Base-by-base conservation (phyloP, 257 asterid species). In the Capsicum rhomboideum region DNA sequence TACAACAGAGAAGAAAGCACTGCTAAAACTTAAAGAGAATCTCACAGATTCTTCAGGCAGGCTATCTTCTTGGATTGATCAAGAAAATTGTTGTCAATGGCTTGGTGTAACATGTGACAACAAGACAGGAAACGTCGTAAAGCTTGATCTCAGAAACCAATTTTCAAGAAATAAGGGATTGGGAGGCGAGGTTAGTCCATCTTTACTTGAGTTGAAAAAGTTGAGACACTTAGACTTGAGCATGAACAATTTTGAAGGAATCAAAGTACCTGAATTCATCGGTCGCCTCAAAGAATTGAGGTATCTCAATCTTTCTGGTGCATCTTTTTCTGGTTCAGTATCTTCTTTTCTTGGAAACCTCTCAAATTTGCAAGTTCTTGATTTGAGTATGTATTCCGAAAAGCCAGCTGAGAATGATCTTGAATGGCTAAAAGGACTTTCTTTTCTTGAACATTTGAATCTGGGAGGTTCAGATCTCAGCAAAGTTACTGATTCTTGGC, bases 181-280 rank as follows among this genome's bases (percentile, higher is more conserved):
- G 13, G 49, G 88, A 4, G 90, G 89, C 63, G 86, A 84, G 83
- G 78, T 87, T 6, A 84, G 31, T 82, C 83, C 89, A 42, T 84
- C 91, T 44, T 80, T 89, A 20, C 68, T 84, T 66, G 63, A 87
- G 49, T 80, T 89, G 42, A 53, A 85, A 55, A 34, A 82, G 34
- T 68, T 89, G 88, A 85, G 34, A 20, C 83, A 87, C 80, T 64
- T 89, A 40, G 91, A 89, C 85, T 80, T 89, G n/a, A 89, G 89
- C 68, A 82, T 29, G 89, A 89, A 87, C 83, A 82, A 64, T 82
- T 89, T 89, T 82, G 81, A 20, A 63, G 91, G 91, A 28, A 58
- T 78, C 80, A 85, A 14, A 78, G 78, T 89, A 37, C 91, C 90
- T 16, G 28, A 78, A 10, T 89, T 89, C 85, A 11, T 87, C 13